A percentile compares a stretch with the other conserved stretches of the same genome.
These are phyloP conservation scores for Meyerozyma smithsonii DNA, from an alignment of 1,139 yeast species.

Conservation along the genomic window DNA sequence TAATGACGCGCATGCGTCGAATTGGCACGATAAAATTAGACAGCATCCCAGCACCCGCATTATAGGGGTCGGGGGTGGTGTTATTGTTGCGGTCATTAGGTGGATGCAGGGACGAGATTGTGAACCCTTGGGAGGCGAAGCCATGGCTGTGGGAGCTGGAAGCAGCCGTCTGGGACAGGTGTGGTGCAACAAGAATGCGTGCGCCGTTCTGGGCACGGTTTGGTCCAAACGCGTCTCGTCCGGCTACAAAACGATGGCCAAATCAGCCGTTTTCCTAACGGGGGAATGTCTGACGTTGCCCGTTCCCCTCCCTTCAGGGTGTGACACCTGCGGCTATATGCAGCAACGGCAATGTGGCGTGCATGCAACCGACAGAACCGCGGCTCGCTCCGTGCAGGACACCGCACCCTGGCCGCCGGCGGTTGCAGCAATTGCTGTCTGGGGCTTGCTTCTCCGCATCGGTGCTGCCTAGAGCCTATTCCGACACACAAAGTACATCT, in stretches of 20 bases:
- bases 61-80: not conserved
- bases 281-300: not conserved
- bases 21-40: not conserved
- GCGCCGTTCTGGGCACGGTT: no score
- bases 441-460: no score
- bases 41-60: not conserved
- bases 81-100: not conserved
- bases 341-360: not conserved
- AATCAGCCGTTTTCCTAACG: not conserved
- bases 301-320: not conserved
- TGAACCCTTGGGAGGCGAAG: constrained; percentile 1
- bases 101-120: not conserved
- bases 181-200: no score
- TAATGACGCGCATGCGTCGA: not conserved
- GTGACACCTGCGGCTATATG: not conserved
- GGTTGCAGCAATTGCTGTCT: no score
- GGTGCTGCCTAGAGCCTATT: no score
- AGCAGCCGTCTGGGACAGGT: no score
- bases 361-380: not conserved
- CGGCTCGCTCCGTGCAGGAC: no score
- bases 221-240: no score
- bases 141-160: not conserved
- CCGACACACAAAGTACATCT: constrained; percentile 26
- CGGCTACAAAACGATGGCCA: not conserved
- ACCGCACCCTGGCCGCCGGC: no score